These are phyloP conservation scores for Maudiozyma pseudohumilis DNA, from an alignment of 805 yeast genomes.

Conservation along the genomic window DNA sequence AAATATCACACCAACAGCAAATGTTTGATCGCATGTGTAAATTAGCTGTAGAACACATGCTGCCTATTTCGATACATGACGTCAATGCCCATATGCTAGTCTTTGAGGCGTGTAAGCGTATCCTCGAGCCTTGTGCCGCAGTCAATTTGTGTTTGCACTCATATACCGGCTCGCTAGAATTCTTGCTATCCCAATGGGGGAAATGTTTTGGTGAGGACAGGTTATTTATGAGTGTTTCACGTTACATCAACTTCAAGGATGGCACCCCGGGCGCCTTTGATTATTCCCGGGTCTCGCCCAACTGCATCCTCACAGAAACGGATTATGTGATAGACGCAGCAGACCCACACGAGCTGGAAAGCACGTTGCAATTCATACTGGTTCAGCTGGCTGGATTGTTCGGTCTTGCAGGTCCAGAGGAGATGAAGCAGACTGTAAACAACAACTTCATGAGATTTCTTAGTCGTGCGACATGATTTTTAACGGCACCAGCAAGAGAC, in stretches of 20 bases:
- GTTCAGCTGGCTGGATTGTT: conserved; percentile 5
- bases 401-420: conserved; percentile 3
- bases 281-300: conserved; percentile 21
- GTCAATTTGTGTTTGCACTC: conserved; percentile 62
- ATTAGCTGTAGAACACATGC: conserved; percentile 39
- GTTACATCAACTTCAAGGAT: conserved; percentile 17
- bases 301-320: conserved; percentile 41
- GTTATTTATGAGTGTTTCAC: conserved; percentile 27
- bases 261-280: not conserved
- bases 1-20: conserved; percentile 52
- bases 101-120: conserved; percentile 30
- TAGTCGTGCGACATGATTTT: not conserved
- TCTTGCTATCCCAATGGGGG: conserved; percentile 39
- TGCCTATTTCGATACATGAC: conserved; percentile 71
- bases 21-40: conserved; percentile 43
- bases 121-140: conserved; percentile 14
- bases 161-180: conserved; percentile 74
- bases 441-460: conserved; percentile 10
- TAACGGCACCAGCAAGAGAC: not conserved
- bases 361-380: conserved; percentile 10
- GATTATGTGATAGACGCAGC: conserved; percentile 32
- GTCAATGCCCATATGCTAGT: conserved; percentile 68
- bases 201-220: conserved; percentile 11
- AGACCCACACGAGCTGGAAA: conserved; percentile 4
- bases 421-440: conserved; percentile 8